Evolutionary conservation across 139 green algal species (phyloP).

Genomic region (Pseudopediastrum boryanum): DNA sequence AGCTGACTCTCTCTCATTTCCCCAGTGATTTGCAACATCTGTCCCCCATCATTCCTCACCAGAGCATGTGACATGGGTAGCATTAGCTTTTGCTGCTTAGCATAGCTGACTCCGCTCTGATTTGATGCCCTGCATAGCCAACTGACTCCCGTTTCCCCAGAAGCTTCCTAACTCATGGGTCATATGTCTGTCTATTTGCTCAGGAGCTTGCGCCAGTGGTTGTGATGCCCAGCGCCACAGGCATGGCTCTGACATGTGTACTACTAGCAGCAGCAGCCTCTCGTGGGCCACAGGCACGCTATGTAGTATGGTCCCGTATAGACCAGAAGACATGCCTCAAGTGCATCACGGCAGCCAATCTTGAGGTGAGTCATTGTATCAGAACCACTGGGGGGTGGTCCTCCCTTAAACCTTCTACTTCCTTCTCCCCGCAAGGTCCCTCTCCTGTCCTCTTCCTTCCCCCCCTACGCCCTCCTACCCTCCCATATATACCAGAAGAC

Average conservation of each 20-base stretch:
- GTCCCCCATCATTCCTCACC: too few species aligned
- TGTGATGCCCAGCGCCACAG: conserved; percentile 91
- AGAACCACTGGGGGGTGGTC: not conserved
- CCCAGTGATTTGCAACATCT: too few species aligned
- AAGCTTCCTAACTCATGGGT: not conserved
- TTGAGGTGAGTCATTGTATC: conserved; percentile 10
- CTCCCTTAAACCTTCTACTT: not conserved
- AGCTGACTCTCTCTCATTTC: too few species aligned
- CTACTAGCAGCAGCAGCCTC: conserved; percentile 47
- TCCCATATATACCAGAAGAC: conserved; percentile 98
- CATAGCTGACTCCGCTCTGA: not conserved
- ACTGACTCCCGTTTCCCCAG: too few species aligned
- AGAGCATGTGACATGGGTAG: too few species aligned
- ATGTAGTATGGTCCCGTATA: conserved; percentile 93
- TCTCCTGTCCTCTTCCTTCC: too few species aligned
- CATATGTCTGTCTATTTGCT: not conserved
- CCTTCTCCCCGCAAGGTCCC: not conserved
- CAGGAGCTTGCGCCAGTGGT: conserved; percentile 1
- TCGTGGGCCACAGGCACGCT: conserved; percentile 39
- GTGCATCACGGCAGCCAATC: conserved; percentile 74
- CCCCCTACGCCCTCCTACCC: too few species aligned
- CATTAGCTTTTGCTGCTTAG: not conserved
- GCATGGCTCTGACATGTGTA: conserved; percentile 87
- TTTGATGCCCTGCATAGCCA: not conserved
- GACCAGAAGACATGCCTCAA: conserved; percentile 99